Evolutionary conservation across 306 rosid species (phyloP), one percentile per base, ranked within the genome.

Genomic region (Acacia confusa): DNA sequence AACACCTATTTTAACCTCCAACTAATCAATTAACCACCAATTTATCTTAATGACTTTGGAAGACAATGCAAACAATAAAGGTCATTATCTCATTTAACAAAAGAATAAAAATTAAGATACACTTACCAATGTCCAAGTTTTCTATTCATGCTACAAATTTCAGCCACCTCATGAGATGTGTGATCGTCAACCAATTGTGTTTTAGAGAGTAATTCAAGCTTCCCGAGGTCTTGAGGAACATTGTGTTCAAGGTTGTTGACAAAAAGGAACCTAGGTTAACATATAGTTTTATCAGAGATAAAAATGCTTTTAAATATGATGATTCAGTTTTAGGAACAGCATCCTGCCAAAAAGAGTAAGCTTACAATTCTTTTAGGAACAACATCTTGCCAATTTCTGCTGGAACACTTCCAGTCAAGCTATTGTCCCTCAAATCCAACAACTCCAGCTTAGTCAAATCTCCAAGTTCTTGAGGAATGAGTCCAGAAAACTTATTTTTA

Each of bases 371-470:
- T 81, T 90, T 96, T 70, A 92, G 87, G 19, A 83, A 86, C 71
- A 81, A 48, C 86, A 88, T 82, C 25, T 82, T 87, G 82, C 86
- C 86, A 83, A 92, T 74, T 79, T 91, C 95, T 69, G 72, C 36
- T 40, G 99, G 98, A 70, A 95, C 80, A 53, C 72, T 82, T 85
- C 94, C 96, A 80, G 82, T 85, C 77, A 94, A 88, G 78, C 87
- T 84, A 76, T 94, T 96, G n/a, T 83, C 94, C 81, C 99, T 88
- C 84, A 96, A 87, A 85, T 96, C 99, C 82, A 96, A 79, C 79
- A 86, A 69, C 78, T 96, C 94, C 76, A 96, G 77, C 77, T 87
- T 84, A 63, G 78, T 38, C 68, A 96, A 88, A 57, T 71, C 87
- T 85, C 87, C 97, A 55, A 96, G 78, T 68, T 96, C 97, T 83